Base-by-base conservation (phyloP, 495 filamentous ascomycete species). In the Pyrenula aspistea region DNA sequence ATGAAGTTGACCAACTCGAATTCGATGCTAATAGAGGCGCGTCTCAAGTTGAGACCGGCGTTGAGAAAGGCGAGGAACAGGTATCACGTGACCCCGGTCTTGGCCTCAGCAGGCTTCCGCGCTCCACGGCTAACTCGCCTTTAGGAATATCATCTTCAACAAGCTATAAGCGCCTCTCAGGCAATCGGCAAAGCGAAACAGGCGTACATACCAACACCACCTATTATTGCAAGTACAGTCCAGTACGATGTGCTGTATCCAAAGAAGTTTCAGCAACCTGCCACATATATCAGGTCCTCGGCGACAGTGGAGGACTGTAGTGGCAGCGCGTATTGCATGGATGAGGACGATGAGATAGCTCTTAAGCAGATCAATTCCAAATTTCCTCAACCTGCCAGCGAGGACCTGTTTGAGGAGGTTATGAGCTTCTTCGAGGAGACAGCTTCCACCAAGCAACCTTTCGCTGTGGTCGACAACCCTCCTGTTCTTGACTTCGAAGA, bases 61-160 rank as follows among this genome's bases (percentile, higher is more conserved):
- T 98, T 59, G 93, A 98, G 72, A 91, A 94, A 68, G 85, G 81
- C 57, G 93, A 98, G 72, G 92, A 98, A 79, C 91, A 87, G 75
- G 93, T 96, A 52, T 52, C 19, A 42, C 31, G 31, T 42, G 31
- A 42, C 31, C 31, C 31, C 31, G 31, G 31, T 4, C 31, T 42
- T 42, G 31, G 31, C 31, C 31, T 42, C n/a, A 15, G 8, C 31
- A 42, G 31, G 31, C 31, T 42, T 4, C 31, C 15, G 65, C 56
- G 57, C 55, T 56, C 60, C 36, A 53, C 62, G 57, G 55, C 59
- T 60, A 53, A 58, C 61, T 68, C 59, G 68, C 56, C 42, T 49
- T 55, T 51, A 98, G 94, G 93, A 98, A 86, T 89, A 93, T 76
- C 93, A 98, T 86, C 80, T 98, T 59, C 93, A 98, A 78, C 88